These are phyloP conservation scores for Lathyrus oleraceus DNA, from an alignment of 306 rosid species.

Conservation along the genomic window DNA sequence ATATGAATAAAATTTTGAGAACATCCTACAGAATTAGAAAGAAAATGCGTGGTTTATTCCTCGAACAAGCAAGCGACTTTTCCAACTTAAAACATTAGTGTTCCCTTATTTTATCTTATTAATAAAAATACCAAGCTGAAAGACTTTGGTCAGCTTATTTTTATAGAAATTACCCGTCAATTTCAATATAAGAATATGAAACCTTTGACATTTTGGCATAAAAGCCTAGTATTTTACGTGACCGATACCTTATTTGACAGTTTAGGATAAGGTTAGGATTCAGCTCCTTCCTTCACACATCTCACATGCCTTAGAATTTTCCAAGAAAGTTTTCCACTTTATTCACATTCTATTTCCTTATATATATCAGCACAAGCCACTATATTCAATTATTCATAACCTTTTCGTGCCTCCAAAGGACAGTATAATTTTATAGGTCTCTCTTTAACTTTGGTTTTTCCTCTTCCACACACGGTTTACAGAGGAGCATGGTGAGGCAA, in stretches of 20 bases:
- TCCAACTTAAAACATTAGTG: not conserved
- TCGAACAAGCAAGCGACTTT: not conserved
- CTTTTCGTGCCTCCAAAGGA: conserved; percentile 18
- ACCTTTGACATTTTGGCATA: conserved; percentile 20
- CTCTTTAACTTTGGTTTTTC: conserved; percentile 3
- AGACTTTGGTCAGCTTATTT: no score
- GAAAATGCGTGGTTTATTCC: no score
- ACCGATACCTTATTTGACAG: not conserved
- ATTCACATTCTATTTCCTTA: conserved; percentile 9
- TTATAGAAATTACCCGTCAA: not conserved
- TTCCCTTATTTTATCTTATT: not conserved
- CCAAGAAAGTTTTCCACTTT: not conserved
- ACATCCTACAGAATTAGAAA: no score
- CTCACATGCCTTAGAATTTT: not conserved
- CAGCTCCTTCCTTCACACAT: not conserved
- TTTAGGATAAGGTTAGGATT: conserved; percentile 30
- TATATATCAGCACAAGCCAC: conserved; percentile 12
- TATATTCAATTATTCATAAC: conserved; percentile 11
- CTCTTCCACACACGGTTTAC: not conserved
- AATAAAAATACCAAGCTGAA: no score
- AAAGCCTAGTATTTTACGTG: not conserved
- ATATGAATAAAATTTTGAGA: no score
- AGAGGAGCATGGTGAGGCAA: conserved; percentile 50
- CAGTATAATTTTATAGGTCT: not conserved
- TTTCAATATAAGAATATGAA: not conserved